These are phyloP conservation scores for Willaertia magna DNA, from an alignment of 208 protist genomes.

Conservation along the genomic window DNA sequence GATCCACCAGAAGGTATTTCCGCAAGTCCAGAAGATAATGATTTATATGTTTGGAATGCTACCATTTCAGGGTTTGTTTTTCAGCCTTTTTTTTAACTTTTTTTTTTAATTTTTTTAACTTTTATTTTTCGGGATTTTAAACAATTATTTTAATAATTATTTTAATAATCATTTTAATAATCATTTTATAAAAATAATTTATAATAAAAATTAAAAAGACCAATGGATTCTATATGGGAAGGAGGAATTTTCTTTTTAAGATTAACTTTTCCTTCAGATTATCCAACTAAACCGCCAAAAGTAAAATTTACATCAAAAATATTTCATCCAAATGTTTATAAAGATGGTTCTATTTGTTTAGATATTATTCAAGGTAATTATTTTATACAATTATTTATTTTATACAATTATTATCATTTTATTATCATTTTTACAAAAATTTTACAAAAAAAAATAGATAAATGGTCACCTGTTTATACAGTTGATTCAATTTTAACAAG, in stretches of 20 bases:
- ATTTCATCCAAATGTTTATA: conserved; percentile 85
- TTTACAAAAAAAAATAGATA: conserved; percentile 81
- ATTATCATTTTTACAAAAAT: conserved; percentile 53
- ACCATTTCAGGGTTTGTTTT: conserved; percentile 69
- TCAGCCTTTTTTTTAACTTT: neutral
- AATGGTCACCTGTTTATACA: conserved; percentile 82
- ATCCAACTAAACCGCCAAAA: conserved; percentile 86
- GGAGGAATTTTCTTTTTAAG: conserved; percentile 54
- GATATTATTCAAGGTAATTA: conserved; percentile 93
- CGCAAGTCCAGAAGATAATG: conserved; percentile 74
- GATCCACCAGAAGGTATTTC: conserved; percentile 85
- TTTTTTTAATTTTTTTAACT: neutral
- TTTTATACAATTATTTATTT: no score
- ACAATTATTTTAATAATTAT: neutral
- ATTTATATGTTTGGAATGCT: conserved; percentile 91
- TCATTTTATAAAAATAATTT: neutral
- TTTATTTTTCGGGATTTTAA: neutral
- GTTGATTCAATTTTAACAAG: conserved; percentile 81
- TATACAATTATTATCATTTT: no score
- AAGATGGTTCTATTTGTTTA: conserved; percentile 90
- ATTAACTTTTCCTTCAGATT: conserved; percentile 94
- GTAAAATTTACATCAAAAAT: conserved; percentile 76
- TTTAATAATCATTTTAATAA: no score
- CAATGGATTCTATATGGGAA: neutral
- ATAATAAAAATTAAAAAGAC: neutral